Evolutionary conservation across 345 rosid genomes (phyloP).

Genomic region (Linum tenue): DNA sequence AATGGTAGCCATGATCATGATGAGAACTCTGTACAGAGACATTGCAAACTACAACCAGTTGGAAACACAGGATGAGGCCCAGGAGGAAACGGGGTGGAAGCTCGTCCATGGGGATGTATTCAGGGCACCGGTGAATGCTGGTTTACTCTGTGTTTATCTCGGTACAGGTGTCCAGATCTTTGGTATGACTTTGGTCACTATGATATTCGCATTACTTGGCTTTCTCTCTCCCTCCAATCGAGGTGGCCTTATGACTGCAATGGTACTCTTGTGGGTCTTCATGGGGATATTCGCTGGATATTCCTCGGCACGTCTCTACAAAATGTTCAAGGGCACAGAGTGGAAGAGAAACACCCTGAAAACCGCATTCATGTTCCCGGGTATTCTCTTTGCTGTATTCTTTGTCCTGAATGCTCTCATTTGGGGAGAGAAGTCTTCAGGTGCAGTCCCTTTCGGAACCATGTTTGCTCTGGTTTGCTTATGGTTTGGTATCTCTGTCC

Average conservation of each 20-base stretch:
- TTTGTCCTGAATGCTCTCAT: constrained; percentile 81
- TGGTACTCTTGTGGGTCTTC: constrained; percentile 97
- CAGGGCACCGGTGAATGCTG: constrained; percentile 74
- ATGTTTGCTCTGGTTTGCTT: constrained; percentile 93
- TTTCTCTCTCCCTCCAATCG: constrained; percentile 94
- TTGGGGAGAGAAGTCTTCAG: constrained; percentile 95
- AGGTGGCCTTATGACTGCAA: constrained; percentile 98
- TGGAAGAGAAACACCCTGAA: constrained; percentile 92
- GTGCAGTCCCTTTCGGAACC: constrained; percentile 94
- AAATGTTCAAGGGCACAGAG: constrained; percentile 90
- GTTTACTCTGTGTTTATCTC: constrained; percentile 78
- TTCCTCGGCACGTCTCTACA: constrained; percentile 77
- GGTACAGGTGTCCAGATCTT: constrained; percentile 96
- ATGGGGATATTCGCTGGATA: constrained; percentile 95
- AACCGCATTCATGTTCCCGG: constrained; percentile 93
- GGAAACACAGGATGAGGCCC: constrained; percentile 97
- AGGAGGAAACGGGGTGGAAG: constrained; percentile 98
- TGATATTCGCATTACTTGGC: constrained; percentile 91
- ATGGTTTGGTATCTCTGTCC: constrained; percentile 97
- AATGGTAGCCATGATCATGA: constrained; percentile 99
- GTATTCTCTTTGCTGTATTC: constrained; percentile 69
- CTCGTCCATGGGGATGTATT: constrained; percentile 96
- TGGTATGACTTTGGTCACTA: constrained; percentile 87
- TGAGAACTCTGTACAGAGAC: constrained; percentile 93
- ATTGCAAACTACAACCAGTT: constrained; percentile 90